Evolutionary conservation across 495 filamentous ascomycete genomes (phyloP).

Genomic region (Penicillium maclennaniae): DNA sequence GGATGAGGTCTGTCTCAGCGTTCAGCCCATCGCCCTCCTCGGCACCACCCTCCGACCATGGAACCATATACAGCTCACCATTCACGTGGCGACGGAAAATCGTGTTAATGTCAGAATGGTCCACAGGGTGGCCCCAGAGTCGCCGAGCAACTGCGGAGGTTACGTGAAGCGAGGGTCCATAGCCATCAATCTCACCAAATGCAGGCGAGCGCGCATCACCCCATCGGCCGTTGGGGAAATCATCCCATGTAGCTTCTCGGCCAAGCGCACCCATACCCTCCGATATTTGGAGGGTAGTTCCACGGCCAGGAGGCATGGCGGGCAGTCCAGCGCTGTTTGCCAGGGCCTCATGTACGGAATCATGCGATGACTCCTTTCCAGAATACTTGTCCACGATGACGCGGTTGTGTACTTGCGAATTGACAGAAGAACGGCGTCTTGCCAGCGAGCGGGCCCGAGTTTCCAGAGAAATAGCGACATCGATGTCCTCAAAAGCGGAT

Average conservation of each 20-base stretch:
- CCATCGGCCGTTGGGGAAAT: constrained; percentile 96
- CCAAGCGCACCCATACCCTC: constrained; percentile 89
- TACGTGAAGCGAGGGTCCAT: constrained; percentile 86
- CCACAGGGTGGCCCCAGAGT: constrained; percentile 78
- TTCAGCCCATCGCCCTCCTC: constrained; percentile 49
- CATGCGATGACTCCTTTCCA: constrained; percentile 32
- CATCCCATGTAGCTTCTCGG: constrained; percentile 96
- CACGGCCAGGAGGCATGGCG: constrained; percentile 49
- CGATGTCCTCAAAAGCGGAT: constrained; percentile 39
- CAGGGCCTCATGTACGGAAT: constrained; percentile 54
- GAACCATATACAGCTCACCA: constrained; percentile 69
- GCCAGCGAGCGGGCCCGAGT: constrained; percentile 24
- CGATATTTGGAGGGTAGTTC: constrained; percentile 84
- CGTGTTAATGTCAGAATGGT: constrained; percentile 62
- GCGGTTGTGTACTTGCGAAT: constrained; percentile 67
- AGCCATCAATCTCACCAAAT: constrained; percentile 93
- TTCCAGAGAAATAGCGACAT: constrained; percentile 37
- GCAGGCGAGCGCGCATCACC: constrained; percentile 87
- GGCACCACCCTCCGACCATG: constrained; percentile 90
- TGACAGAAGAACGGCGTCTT: constrained; percentile 50
- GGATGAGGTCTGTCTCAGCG: constrained; percentile 78
- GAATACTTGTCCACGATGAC: constrained; percentile 66
- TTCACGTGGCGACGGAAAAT: constrained; percentile 78
- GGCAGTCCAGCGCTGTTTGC: constrained; percentile 42
- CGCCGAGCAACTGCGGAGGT: constrained; percentile 69